These are phyloP conservation scores for Pleurotus citrinopileatus DNA, from an alignment of 768 basidiomycete species.

Conservation along the genomic window DNA sequence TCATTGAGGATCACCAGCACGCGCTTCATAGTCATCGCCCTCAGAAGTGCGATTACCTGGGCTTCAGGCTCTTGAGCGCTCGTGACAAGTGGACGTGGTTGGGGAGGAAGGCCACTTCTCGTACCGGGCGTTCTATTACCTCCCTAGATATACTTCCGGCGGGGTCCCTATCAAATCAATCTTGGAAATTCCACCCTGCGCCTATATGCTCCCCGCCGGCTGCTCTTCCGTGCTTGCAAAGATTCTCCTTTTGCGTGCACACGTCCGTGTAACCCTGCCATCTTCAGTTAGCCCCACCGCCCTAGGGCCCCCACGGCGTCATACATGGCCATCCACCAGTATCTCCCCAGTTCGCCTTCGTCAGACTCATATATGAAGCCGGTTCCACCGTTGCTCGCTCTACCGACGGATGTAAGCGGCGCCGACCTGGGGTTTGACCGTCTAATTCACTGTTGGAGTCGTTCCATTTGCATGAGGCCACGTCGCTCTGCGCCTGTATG, in stretches of 20 bases:
- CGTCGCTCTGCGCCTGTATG: neutral
- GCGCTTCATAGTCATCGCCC: no score
- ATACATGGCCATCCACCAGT: neutral
- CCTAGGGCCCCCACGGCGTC: neutral
- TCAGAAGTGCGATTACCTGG: no score
- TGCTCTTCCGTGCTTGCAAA: neutral
- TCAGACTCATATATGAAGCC: neutral
- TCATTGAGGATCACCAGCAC: no score
- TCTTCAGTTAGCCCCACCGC: neutral
- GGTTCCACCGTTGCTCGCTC: no score
- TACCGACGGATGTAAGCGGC: neutral
- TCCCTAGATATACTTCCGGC: neutral
- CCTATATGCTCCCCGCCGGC: neutral
- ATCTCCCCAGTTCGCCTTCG: neutral
- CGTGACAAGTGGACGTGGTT: no score
- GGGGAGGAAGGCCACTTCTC: neutral
- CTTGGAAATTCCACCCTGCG: neutral
- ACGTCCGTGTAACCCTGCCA: neutral
- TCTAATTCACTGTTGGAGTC: neutral
- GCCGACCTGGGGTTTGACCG: neutral
- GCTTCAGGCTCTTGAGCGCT: no score
- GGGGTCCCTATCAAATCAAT: neutral
- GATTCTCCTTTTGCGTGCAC: neutral
- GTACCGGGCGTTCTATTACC: neutral
- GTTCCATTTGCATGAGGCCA: neutral